Percentiles rank a stretch among this genome's conserved stretches.
These are phyloP conservation scores for Saccharum hybrid DNA, from an alignment of 202 grass and related monocot species.

Conservation along the genomic window DNA sequence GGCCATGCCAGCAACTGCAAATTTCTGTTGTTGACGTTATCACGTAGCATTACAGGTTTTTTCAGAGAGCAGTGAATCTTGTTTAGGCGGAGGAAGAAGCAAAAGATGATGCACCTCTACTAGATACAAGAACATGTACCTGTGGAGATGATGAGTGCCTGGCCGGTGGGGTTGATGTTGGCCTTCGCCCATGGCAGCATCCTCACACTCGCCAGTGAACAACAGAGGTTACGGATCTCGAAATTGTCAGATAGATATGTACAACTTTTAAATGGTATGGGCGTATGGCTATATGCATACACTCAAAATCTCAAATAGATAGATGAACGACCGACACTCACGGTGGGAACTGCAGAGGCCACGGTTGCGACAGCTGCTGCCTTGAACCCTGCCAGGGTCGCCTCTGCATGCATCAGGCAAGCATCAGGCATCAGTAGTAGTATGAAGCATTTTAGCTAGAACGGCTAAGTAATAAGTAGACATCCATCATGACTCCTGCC, in stretches of 20 bases:
- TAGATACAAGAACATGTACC: no score
- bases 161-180: constrained; percentile 68
- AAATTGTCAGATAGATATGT: background rate
- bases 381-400: constrained; percentile 57
- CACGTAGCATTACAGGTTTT: no score
- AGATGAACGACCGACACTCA: constrained; percentile 20
- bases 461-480: background rate
- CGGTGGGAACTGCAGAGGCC: constrained; percentile 62
- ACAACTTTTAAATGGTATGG: background rate
- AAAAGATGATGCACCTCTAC: no score
- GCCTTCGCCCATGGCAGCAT: constrained; percentile 71
- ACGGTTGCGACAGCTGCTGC: constrained; percentile 61
- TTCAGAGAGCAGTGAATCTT: no score
- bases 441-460: no score
- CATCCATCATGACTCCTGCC: no score
- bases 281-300: no score
- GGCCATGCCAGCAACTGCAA: constrained; percentile 54
- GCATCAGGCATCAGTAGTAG: background rate
- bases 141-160: constrained; percentile 68
- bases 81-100: no score
- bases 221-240: background rate
- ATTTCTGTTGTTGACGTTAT: no score
- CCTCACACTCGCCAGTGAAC: constrained; percentile 60
- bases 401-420: constrained; percentile 45
- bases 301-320: no score